Evolutionary conservation across 106 monocot species (phyloP).

Genomic region (Acorus gramineus): DNA sequence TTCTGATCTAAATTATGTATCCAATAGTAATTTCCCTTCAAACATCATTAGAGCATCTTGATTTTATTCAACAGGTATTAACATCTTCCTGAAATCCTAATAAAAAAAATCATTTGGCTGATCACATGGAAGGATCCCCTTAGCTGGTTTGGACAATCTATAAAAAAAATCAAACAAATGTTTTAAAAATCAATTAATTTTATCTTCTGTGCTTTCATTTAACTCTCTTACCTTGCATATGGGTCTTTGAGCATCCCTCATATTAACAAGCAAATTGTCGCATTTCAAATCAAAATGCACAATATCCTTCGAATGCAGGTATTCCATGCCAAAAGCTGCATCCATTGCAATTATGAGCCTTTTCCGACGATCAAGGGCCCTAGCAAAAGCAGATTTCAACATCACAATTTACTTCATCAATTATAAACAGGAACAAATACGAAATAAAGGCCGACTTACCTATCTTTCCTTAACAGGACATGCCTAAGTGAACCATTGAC

Average conservation of each 20-base stretch:
- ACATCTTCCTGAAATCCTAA: too few relatives aligned
- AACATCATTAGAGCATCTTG: too few relatives aligned
- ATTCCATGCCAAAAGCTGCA: conserved; percentile 99
- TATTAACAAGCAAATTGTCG: conserved; percentile 88
- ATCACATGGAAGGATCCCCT: too few relatives aligned
- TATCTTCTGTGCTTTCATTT: too few relatives aligned
- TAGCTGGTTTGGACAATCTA: too few relatives aligned
- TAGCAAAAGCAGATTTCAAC: conserved; percentile 14
- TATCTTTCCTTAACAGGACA: conserved; percentile 65
- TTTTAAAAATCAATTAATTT: too few relatives aligned
- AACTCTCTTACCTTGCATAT: conserved; percentile 78
- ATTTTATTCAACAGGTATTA: too few relatives aligned
- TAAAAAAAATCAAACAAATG: too few relatives aligned
- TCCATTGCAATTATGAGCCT: conserved; percentile 93
- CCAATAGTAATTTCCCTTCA: too few relatives aligned
- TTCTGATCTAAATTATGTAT: too few relatives aligned
- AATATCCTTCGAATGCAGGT: conserved; percentile 89
- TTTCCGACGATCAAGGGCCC: conserved; percentile 67
- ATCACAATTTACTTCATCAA: neutral
- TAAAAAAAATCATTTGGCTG: too few relatives aligned
- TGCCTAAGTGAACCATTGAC: conserved; percentile 91
- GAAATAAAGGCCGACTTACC: conserved; percentile 25
- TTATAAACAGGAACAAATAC: neutral
- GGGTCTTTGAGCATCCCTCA: conserved; percentile 81
- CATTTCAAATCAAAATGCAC: conserved; percentile 98